Conservation (phyloP, 163 green algal species). For the Chlorella variabilis region DNA sequence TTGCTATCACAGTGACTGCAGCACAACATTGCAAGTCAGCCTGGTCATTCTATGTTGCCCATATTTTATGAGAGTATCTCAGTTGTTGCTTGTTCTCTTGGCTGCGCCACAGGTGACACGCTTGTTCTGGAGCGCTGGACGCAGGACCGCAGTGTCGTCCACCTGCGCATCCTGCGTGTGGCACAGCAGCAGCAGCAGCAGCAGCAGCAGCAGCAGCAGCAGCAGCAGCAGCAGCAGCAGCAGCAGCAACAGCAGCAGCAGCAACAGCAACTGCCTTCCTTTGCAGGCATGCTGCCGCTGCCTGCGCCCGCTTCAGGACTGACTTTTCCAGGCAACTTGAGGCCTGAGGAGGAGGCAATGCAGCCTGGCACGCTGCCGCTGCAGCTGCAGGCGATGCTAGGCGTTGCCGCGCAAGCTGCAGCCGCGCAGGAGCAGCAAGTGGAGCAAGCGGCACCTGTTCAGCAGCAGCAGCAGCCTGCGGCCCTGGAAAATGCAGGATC, state of each 20-base stretch:
- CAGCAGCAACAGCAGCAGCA: background rate
- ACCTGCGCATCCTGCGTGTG: conserved; percentile 42
- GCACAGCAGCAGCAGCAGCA: background rate
- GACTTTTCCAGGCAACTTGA: too few species aligned
- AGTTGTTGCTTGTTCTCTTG: background rate
- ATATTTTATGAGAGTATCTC: too few species aligned
- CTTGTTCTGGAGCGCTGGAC: conserved; percentile 59
- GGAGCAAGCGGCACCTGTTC: background rate
- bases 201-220: background rate
- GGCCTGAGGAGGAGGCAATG: background rate
- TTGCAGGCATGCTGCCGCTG: background rate
- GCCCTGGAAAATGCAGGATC: too few species aligned
- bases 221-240: too few species aligned
- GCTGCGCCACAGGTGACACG: conserved; percentile 41
- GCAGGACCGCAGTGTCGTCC: conserved; percentile 45
- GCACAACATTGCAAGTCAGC: too few species aligned
- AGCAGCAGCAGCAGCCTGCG: background rate
- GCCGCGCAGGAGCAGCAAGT: background rate
- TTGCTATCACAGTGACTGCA: too few species aligned
- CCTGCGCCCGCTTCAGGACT: background rate
- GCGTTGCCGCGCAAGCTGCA: conserved; percentile 1
- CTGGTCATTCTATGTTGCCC: too few species aligned
- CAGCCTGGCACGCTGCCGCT: background rate
- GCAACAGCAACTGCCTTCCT: background rate
- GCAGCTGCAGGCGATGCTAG: conserved; percentile 20